Percentiles rank a stretch among this genome's conserved stretches.
phyloP scores from a whole-genome alignment of 371 early-diverging fungal species.

The Rhizopus arrhizus region DNA sequence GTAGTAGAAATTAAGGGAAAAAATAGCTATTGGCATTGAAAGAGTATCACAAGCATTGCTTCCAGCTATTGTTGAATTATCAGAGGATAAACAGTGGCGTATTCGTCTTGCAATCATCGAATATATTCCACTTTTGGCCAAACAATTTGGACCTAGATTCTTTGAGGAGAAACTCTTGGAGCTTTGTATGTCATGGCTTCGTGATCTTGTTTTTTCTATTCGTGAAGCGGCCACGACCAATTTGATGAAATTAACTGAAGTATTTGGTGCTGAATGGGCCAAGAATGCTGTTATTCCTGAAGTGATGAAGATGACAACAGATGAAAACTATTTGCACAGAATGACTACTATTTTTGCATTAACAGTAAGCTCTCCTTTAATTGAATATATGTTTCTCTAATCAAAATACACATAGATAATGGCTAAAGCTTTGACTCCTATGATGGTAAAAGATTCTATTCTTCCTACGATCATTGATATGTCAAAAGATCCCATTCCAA shows the following conservation, averaged over 20 bases:
- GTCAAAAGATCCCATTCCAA: slow-evolving; percentile 94
- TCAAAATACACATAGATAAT: slow-evolving; percentile 62
- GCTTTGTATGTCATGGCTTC: slow-evolving; percentile 96
- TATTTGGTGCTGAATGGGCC: slow-evolving; percentile 99
- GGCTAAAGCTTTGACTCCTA: slow-evolving; percentile 84
- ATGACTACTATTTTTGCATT: slow-evolving; percentile 97
- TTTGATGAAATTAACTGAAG: slow-evolving; percentile 89
- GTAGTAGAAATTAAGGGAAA: not conserved
- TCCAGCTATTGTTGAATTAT: slow-evolving; percentile 96
- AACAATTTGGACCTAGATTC: slow-evolving; percentile 92
- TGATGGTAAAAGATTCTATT: slow-evolving; percentile 86
- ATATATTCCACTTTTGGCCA: slow-evolving; percentile 94
- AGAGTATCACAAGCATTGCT: slow-evolving; percentile 93
- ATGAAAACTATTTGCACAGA: slow-evolving; percentile 92
- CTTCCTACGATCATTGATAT: slow-evolving; percentile 87
- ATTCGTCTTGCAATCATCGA: slow-evolving; percentile 98
- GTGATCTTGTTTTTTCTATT: slow-evolving; percentile 95
- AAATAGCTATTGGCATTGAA: slow-evolving; percentile 92
- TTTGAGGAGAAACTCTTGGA: slow-evolving; percentile 94
- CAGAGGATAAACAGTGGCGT: slow-evolving; percentile 99
- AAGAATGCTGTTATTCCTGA: slow-evolving; percentile 91
- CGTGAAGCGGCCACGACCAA: slow-evolving; percentile 94
- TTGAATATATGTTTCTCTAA: not conserved
- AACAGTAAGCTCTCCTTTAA: slow-evolving; percentile 62
- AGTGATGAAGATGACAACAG: slow-evolving; percentile 85